These are phyloP conservation scores for Phytophthora tubulina DNA, from an alignment of 352 stramenopile species.

Conservation along the genomic window DNA sequence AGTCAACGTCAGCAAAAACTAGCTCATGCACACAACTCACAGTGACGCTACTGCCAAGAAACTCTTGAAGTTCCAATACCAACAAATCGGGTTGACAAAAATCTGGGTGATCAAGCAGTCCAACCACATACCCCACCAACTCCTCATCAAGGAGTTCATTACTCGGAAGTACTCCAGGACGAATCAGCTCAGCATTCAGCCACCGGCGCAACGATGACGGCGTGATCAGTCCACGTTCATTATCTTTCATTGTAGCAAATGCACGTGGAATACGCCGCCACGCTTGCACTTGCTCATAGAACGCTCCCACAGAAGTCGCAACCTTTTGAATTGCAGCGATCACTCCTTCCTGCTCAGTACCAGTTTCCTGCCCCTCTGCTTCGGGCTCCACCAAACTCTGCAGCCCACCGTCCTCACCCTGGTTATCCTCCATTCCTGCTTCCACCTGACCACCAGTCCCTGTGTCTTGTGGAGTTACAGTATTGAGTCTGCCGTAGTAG, in stretches of 20 bases:
- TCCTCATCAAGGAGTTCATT: constrained; percentile 60
- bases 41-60: constrained; percentile 52
- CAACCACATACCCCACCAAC: constrained; percentile 71
- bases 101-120: constrained; percentile 74
- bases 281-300: constrained; percentile 54
- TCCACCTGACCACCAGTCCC: background rate
- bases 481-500: constrained; percentile 35
- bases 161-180: constrained; percentile 36
- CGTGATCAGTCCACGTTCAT: constrained; percentile 29
- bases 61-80: constrained; percentile 73
- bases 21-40: constrained; percentile 40
- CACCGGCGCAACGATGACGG: constrained; percentile 46
- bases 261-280: constrained; percentile 62
- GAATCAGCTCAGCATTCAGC: constrained; percentile 58
- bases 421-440: background rate
- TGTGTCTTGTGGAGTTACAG: background rate
- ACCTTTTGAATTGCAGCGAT: constrained; percentile 34
- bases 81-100: constrained; percentile 78
- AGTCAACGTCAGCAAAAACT: constrained; percentile 17
- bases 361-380: background rate
- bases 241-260: constrained; percentile 51
- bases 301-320: constrained; percentile 39
- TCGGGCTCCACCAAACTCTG: constrained; percentile 36
- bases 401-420: constrained; percentile 1
- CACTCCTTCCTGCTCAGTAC: constrained; percentile 20